These are phyloP conservation scores for Yamadazyma spencermartinsiae DNA, from an alignment of 1,139 yeast genomes.

Conservation along the genomic window DNA sequence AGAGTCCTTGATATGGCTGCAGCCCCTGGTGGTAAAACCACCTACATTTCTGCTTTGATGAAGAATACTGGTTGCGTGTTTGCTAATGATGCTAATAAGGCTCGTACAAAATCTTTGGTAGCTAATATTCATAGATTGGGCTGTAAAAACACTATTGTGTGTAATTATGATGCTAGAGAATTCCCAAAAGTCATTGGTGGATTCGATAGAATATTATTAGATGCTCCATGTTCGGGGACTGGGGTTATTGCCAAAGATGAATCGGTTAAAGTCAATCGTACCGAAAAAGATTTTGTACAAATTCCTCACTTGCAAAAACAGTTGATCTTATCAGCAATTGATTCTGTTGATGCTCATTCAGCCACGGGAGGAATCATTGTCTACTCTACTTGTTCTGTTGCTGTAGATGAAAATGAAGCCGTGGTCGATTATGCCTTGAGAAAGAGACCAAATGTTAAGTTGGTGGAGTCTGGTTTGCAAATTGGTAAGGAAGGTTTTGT, in stretches of 20 bases:
- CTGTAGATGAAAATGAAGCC: slow-evolving; percentile 97
- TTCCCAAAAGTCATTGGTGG: slow-evolving; percentile 99
- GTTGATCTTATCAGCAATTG: slow-evolving; percentile 89
- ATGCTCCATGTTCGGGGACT: slow-evolving; percentile 99
- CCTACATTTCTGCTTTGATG: slow-evolving; percentile 94
- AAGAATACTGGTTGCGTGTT: slow-evolving; percentile 96
- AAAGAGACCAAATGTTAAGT: slow-evolving; percentile 93
- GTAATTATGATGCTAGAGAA: slow-evolving; percentile 97
- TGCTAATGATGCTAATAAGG: slow-evolving; percentile 96
- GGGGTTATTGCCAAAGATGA: slow-evolving; percentile 99
- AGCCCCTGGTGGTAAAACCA: slow-evolving; percentile 99
- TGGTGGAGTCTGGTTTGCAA: slow-evolving; percentile 90
- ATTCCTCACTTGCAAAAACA: slow-evolving; percentile 97
- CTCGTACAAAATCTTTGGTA: slow-evolving; percentile 92
- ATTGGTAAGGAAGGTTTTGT: slow-evolving; percentile 97
- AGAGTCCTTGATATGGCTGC: slow-evolving; percentile 98
- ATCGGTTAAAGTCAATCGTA: slow-evolving; percentile 88
- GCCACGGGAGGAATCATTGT: slow-evolving; percentile 93
- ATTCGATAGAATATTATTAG: slow-evolving; percentile 89
- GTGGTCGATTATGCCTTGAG: slow-evolving; percentile 98
- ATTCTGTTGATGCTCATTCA: slow-evolving; percentile 91
- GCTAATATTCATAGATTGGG: slow-evolving; percentile 98
- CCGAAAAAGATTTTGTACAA: slow-evolving; percentile 94
- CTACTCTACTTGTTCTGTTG: slow-evolving; percentile 97
- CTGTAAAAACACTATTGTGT: slow-evolving; percentile 93